Evolutionary conservation across 331 rosid species (phyloP), one percentile per base, ranked within the genome.

Genomic region (Erythrophleum ivorense): DNA sequence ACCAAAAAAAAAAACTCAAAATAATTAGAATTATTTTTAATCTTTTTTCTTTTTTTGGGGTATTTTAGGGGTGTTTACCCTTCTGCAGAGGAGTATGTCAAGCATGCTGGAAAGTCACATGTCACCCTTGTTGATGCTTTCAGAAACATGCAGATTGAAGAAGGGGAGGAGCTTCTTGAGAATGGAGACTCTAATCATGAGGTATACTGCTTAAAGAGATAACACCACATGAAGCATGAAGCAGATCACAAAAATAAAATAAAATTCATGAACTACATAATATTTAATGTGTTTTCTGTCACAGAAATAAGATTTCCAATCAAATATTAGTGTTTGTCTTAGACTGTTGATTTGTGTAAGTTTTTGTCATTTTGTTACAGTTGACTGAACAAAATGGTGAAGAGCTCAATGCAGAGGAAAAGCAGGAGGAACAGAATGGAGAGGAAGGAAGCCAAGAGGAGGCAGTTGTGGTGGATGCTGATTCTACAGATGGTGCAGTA

Each of bases 361-460:
- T 78, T 69, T 49, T 40, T 80, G 50, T 70, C 58, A 29, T 81
- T 73, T 63, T 60, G 74, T 71, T 75, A 77, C 71, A 76, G 87
- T 71, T 84, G 77, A 65, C 81, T 58, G 86, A 83, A 77, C 76
- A 82, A 66, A 79, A 79, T 86, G 55, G 16, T 2, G 55, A 50
- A 14, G 55, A 50, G 55, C 55, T 50, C 55, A 4, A 33, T 75
- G 78, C 77, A 64, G 85, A 82, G 81, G 87, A 78, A 57, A 7
- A 29, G 40, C 41, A 14, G 58, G 41, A 86, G 55, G 86, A 78
- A 78, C 89, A 83, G 6, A 83, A 84, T 75, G 97, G 83, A 83
- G 91, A 92, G 76, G 94, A 89, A 78, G 97, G 88, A 78, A 92
- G 97, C 91, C 97, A 90, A 80, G 98, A 94, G 88, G 98, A 95